phyloP scores from a whole-genome alignment of 192 early-diverging fungal species.

The Coemansia sp. region DNA sequence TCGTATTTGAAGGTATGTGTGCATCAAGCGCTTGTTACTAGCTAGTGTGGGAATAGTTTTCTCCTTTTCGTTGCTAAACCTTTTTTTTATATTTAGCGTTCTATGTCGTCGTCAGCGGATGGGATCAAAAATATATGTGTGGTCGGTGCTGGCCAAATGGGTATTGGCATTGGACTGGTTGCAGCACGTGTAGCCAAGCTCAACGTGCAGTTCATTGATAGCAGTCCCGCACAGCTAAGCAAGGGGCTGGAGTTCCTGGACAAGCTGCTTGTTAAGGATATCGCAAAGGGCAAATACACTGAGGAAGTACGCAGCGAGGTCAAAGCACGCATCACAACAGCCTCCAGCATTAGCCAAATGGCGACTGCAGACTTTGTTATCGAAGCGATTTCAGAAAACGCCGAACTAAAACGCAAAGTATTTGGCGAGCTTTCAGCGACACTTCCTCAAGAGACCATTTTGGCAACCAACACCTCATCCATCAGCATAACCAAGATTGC shows the following conservation, averaged over 20 bases:
- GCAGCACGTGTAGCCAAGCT: slow-evolving; percentile 78
- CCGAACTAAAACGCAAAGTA: slow-evolving; percentile 75
- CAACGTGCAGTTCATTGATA: slow-evolving; percentile 78
- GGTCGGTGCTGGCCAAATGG: slow-evolving; percentile 96
- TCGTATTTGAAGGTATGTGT: too few relatives aligned
- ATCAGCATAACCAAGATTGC: slow-evolving; percentile 98
- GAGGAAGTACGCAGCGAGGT: slow-evolving; percentile 66
- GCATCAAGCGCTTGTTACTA: too few relatives aligned
- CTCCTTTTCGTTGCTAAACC: not conserved
- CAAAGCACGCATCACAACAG: slow-evolving; percentile 62
- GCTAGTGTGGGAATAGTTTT: too few relatives aligned
- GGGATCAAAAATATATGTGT: slow-evolving; percentile 64
- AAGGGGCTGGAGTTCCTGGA: slow-evolving; percentile 81
- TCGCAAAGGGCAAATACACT: slow-evolving; percentile 83
- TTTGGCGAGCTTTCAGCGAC: slow-evolving; percentile 73
- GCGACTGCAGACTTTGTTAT: slow-evolving; percentile 79
- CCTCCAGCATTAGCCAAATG: slow-evolving; percentile 61
- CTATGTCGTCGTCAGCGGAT: slow-evolving; percentile 25
- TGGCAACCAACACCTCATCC: slow-evolving; percentile 96
- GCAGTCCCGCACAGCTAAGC: slow-evolving; percentile 70
- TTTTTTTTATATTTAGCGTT: slow-evolving; percentile 13
- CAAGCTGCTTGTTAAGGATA: slow-evolving; percentile 82
- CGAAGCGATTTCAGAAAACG: slow-evolving; percentile 90
- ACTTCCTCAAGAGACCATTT: slow-evolving; percentile 68
- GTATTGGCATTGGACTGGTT: slow-evolving; percentile 87